Evolutionary conservation across 2,329 filamentous ascomycete species (phyloP).

Genomic region (Fusarium kyushuense): DNA sequence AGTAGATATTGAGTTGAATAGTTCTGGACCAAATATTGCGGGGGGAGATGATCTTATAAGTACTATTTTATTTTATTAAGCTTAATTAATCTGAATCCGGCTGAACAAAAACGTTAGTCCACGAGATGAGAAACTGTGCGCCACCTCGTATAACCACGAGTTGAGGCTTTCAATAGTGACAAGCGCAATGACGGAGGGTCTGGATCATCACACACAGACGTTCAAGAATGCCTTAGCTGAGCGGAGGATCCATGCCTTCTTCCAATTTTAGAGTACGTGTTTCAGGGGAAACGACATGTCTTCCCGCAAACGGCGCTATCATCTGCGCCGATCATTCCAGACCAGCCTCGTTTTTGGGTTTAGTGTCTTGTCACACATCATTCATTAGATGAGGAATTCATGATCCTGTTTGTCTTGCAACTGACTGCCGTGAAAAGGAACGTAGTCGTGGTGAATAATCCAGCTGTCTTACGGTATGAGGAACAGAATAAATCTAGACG

Average conservation of each 20-base stretch:
- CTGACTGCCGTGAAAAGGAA: background rate
- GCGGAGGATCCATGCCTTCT: background rate
- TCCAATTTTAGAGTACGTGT: background rate
- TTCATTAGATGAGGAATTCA: background rate
- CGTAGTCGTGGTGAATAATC: background rate
- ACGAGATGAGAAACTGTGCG: constrained; percentile 6
- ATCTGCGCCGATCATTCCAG: background rate
- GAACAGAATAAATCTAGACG: background rate
- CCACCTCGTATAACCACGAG: constrained; percentile 35
- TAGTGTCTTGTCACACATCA: background rate
- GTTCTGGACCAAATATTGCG: background rate
- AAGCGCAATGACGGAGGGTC: constrained; percentile 17
- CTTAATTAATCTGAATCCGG: constrained; percentile 6
- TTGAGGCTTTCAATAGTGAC: background rate
- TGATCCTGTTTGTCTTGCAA: background rate
- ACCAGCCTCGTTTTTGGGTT: background rate
- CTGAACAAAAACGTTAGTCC: background rate
- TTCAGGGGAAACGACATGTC: background rate
- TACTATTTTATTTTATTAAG: constrained; percentile 12
- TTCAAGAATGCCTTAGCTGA: background rate
- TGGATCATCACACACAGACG: background rate
- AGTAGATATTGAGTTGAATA: background rate
- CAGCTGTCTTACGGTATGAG: background rate
- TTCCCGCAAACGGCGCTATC: constrained; percentile 3
- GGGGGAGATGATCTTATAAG: constrained; percentile 9